These are phyloP conservation scores for Colletotrichum incanum DNA, from an alignment of 2,329 filamentous ascomycete genomes.

Conservation along the genomic window DNA sequence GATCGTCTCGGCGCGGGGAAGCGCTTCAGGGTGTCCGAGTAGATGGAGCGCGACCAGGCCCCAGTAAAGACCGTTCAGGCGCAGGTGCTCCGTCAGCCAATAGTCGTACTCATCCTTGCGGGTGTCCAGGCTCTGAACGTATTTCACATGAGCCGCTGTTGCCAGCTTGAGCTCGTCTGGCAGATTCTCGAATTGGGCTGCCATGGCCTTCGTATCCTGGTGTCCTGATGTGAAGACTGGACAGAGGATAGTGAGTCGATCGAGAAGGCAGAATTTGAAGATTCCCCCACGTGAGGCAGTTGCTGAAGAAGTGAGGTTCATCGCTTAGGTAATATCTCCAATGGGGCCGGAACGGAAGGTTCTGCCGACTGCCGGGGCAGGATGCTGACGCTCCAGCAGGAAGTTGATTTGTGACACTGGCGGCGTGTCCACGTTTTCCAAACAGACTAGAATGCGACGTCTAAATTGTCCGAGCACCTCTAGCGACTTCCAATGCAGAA, in stretches of 20 bases:
- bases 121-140: conserved; percentile 93
- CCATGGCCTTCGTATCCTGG: conserved; percentile 48
- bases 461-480: not conserved
- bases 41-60: conserved; percentile 91
- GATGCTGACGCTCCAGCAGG: not conserved
- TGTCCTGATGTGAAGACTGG: not conserved
- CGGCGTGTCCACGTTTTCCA: not conserved
- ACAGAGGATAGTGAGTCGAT: conserved; percentile 1
- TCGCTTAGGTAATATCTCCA: conserved; percentile 34
- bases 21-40: conserved; percentile 83
- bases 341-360: conserved; percentile 25
- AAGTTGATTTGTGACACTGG: not conserved
- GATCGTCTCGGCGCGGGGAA: conserved; percentile 86
- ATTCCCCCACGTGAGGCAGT: conserved; percentile 8
- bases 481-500: not conserved
- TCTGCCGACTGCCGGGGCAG: conserved; percentile 33
- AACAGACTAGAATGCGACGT: conserved; percentile 1
- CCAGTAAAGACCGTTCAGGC: conserved; percentile 97
- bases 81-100: conserved; percentile 97
- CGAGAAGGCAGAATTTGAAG: not conserved
- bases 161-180: conserved; percentile 63
- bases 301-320: conserved; percentile 30
- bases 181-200: conserved; percentile 52
- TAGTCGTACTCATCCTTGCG: conserved; percentile 96
- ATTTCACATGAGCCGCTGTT: conserved; percentile 82